Evolutionary conservation across 306 rosid species (phyloP), one percentile per base, ranked within the genome.

Genomic region (Quercus wislizeni): DNA sequence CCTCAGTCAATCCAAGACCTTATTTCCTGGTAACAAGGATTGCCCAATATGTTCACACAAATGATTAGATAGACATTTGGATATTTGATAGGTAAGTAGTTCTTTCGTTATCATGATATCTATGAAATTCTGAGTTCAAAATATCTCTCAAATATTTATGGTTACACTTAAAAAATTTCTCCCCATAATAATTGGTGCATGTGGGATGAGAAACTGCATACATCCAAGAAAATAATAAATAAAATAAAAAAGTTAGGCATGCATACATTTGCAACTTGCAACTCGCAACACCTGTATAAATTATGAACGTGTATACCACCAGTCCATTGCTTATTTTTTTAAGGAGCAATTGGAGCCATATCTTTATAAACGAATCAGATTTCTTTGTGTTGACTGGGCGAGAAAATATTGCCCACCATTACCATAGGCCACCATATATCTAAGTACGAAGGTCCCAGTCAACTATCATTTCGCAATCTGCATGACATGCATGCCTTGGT

Each of bases 161-260:
- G 0, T 2, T 1, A 2, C 0, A 1, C 0, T 2, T 8, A 38
- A 38, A 8, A 1, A 8, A 38, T 7, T 7, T 38, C 11, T 38
- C 3, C 0, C 0, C 8, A 2, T 38, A 38, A 38, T 38, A 8
- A 38, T 8, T 7, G 2, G 3, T 38, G 0, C 2, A 2, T 38
- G 11, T 38, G 10, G 2, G 2, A 1, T 7, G 2, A 38, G 0
- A 38, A 20, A 20, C 1, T 21, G 2, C 1, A 23, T 20, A 2
- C 9, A 27, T 13, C 2, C 0, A 7, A 38, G 0, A 38, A 38
- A 38, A 35, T 6, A 6, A 8, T 35, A 35, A 6, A 35, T 35
- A 35, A 35, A 35, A 35, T 5, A 1, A 35, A 35, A 35, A 6
- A 35, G 41, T 6, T 6, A 35, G 4, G 10, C 13, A 64, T 64